A percentile compares a stretch with the other conserved stretches of the same genome.
Conservation (phyloP, 1,139 yeast genomes). For the Nakaseomyces bracarensis region DNA sequence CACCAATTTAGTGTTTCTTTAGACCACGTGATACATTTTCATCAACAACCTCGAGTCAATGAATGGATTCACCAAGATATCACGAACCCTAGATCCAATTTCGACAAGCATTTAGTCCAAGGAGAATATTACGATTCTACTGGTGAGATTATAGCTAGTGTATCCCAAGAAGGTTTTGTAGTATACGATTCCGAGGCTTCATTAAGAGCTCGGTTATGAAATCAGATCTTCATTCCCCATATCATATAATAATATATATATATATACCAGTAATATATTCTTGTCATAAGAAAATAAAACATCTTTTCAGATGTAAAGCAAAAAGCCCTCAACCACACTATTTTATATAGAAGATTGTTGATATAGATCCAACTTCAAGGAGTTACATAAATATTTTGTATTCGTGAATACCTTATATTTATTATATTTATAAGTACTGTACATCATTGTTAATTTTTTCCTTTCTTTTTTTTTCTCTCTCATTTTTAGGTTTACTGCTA, state of each 20-base stretch:
- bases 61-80: slow-evolving; percentile 49
- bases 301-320: too few relatives aligned
- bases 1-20: slow-evolving; percentile 49
- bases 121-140: slow-evolving; percentile 49
- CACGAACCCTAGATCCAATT: slow-evolving; percentile 44
- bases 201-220: slow-evolving; percentile 17
- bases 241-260: too few relatives aligned
- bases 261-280: background rate
- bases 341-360: too few relatives aligned
- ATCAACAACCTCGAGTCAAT: slow-evolving; percentile 43
- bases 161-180: slow-evolving; percentile 59
- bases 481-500: too few relatives aligned
- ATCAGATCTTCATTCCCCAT: background rate
- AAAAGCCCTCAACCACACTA: too few relatives aligned
- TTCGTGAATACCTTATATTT: too few relatives aligned
- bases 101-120: slow-evolving; percentile 48
- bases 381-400: too few relatives aligned
- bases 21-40: slow-evolving; percentile 65
- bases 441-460: too few relatives aligned
- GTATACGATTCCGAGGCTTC: slow-evolving; percentile 20
- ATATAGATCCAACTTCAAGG: too few relatives aligned
- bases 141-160: slow-evolving; percentile 53
- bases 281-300: too few relatives aligned
- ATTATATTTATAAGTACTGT: too few relatives aligned
- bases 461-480: too few relatives aligned